Evolutionary conservation across 768 basidiomycete species (phyloP), one percentile per base, ranked within the genome.

Genomic region (Amanita pallidorosea): DNA sequence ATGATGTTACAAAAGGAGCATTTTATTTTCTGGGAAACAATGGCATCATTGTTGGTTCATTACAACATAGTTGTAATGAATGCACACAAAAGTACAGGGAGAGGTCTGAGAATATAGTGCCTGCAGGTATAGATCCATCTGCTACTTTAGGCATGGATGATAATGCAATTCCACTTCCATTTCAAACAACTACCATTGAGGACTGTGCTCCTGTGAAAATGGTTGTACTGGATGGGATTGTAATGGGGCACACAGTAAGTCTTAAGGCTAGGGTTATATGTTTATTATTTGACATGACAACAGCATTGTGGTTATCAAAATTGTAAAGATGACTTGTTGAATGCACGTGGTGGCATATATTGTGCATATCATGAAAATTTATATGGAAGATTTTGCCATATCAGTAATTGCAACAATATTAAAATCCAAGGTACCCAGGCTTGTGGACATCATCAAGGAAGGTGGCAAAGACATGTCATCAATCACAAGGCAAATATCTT

Each of bases 391-490:
- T n/a, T n/a, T n/a, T n/a, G n/a, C n/a, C n/a, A 61, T 59, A 51
- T 60, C 20, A 18, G 51, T 23, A 27, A 42, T 34, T 61, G 60
- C n/a, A 49, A 34, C 53, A 53, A 54, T 48, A 23, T 6, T 23
- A 58, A 58, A 33, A 34, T 54, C 20, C 11, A 25, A 44, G 49
- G 47, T 9, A 58, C 57, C 38, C 49, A 58, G 31, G 57, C 54
- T 29, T 60, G 59, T 47, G 4, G 7, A 47, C 34, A 52, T 25
- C 60, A 59, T 49, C 51, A 59, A 27, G 25, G 45, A 17, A 41
- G 52, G 18, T 55, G 51, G 54, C 34, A 51, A 23, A 53, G 45
- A 44, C 53, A 58, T 57, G 7, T 20, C 27, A 35, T 33, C 40
- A 40, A 36, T 29, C 40, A 15, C 47, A 53, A 42, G 47, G 50